Evolutionary conservation across 345 rosid species (phyloP), one percentile per base, ranked within the genome.

Genomic region (Passiflora organensis): DNA sequence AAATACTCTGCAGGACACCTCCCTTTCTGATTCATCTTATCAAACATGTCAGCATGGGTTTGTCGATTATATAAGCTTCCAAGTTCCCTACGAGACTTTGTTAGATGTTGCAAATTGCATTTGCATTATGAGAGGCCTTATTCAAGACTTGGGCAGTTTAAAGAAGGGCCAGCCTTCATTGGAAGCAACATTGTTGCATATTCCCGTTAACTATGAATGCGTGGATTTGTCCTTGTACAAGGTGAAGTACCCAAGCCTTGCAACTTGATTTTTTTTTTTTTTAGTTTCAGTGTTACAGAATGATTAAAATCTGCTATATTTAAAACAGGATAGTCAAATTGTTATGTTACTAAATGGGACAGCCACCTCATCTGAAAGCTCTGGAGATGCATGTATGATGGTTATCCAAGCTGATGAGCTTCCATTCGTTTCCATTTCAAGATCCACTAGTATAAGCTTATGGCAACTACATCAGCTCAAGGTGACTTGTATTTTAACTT

Each of bases 321-420:
- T 63, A 23, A 67, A 61, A 64, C 81, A 89, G 97, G 90, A 84
- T 43, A 73, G 70, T 36, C 88, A 86, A 68, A 53, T 89, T 51
- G 95, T 86, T 58, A 42, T 89, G 49, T 48, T 89, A 51, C 53
- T 89, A 60, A 82, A 89, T 47, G 77, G 67, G 71, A 64, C 67
- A 55, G 64, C 68, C 51, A 51, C 22, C 21, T 58, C 67, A 52
- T 60, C 83, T 25, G 86, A 86, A 66, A 72, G 73, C 68, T 61
- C 80, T n/a, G 97, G 84, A 73, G 81, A 80, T 67, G 94, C 89
- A 18, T 81, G 83, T 73, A 70, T 89, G 83, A 82, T 86, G 93
- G 76, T 84, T 68, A 43, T 84, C 63, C 79, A 76, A 75, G 79
- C 79, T 70, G 58, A 68, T 45, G 76, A 86, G 58, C 93, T 89